These are phyloP conservation scores for Apiotrichum laibachii DNA, from an alignment of 1,284 basidiomycete species.

Conservation along the genomic window DNA sequence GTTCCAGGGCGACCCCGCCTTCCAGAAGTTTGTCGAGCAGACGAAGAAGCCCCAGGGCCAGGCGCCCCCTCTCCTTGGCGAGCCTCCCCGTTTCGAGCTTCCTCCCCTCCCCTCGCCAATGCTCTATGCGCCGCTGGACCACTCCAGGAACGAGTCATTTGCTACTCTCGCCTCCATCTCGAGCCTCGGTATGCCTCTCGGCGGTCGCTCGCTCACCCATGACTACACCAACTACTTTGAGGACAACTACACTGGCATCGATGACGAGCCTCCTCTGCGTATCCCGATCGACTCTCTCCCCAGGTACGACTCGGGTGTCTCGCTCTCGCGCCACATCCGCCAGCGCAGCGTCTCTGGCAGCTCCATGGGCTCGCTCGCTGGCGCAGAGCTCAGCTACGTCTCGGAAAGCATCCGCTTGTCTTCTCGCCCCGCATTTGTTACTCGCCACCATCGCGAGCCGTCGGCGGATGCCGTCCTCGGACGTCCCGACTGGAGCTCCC, in stretches of 20 bases:
- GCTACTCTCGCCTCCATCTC: conserved; percentile 78
- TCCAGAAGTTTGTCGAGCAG: conserved; percentile 35
- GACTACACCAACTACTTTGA: conserved; percentile 68
- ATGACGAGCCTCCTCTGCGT: conserved; percentile 15
- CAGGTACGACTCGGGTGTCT: background rate
- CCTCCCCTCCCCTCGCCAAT: background rate
- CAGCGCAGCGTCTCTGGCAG: conserved; percentile 56
- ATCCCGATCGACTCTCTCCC: conserved; percentile 33
- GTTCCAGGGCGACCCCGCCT: conserved; percentile 40
- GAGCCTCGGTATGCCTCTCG: conserved; percentile 68
- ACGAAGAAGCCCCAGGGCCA: background rate
- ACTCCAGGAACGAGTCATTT: conserved; percentile 58
- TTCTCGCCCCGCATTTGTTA: background rate
- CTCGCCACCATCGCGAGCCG: conserved; percentile 47
- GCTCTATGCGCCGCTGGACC: conserved; percentile 6
- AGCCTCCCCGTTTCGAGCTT: conserved; percentile 13
- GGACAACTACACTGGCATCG: conserved; percentile 46
- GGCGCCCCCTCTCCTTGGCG: background rate
- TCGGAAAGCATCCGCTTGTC: background rate
- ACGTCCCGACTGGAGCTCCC: conserved; percentile 63
- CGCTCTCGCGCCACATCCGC: conserved; percentile 24
- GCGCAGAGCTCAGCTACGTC: conserved; percentile 28
- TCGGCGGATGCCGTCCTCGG: conserved; percentile 59
- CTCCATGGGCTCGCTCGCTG: conserved; percentile 52
- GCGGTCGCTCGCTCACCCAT: conserved; percentile 59